Evolutionary conservation across 1,284 basidiomycete species (phyloP).

Genomic region (Malassezia caprae): DNA sequence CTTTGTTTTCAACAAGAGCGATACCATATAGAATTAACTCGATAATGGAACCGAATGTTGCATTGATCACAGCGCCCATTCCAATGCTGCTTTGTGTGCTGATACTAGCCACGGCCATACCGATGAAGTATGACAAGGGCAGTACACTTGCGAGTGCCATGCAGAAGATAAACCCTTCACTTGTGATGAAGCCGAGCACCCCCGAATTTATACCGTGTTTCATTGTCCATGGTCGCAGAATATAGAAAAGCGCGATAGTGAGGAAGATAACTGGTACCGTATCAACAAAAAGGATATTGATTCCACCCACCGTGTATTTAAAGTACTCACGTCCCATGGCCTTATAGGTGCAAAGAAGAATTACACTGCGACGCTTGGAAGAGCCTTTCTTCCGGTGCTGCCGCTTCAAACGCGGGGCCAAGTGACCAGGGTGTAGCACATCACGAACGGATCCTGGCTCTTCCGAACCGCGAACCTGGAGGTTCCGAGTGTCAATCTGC

Average conservation of each 20-base stretch:
- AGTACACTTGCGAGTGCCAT: slow-evolving; percentile 83
- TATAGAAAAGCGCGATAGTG: slow-evolving; percentile 82
- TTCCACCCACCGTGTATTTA: slow-evolving; percentile 97
- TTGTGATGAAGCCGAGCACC: slow-evolving; percentile 62
- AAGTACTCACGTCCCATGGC: slow-evolving; percentile 86
- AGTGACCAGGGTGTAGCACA: slow-evolving; percentile 49
- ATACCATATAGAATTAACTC: slow-evolving; percentile 90
- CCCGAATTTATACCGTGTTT: slow-evolving; percentile 54
- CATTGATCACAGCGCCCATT: slow-evolving; percentile 99
- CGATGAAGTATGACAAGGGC: slow-evolving; percentile 95
- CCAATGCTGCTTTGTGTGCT: slow-evolving; percentile 95
- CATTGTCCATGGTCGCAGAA: slow-evolving; percentile 67
- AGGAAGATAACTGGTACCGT: slow-evolving; percentile 87
- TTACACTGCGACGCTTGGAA: slow-evolving; percentile 55
- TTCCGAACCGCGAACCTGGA: slow-evolving; percentile 21
- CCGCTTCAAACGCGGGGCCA: slow-evolving; percentile 47
- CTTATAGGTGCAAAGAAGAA: slow-evolving; percentile 87
- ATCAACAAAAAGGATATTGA: slow-evolving; percentile 97
- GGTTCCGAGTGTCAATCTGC: slow-evolving; percentile 18
- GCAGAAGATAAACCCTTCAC: slow-evolving; percentile 71
- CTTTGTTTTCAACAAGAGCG: slow-evolving; percentile 77
- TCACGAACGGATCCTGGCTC: slow-evolving; percentile 21
- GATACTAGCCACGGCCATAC: slow-evolving; percentile 98
- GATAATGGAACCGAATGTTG: slow-evolving; percentile 94
- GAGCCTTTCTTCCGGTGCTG: slow-evolving; percentile 51